phyloP scores from a whole-genome alignment of 2,329 filamentous ascomycete species.

The Aspergillus tubingensis region DNA sequence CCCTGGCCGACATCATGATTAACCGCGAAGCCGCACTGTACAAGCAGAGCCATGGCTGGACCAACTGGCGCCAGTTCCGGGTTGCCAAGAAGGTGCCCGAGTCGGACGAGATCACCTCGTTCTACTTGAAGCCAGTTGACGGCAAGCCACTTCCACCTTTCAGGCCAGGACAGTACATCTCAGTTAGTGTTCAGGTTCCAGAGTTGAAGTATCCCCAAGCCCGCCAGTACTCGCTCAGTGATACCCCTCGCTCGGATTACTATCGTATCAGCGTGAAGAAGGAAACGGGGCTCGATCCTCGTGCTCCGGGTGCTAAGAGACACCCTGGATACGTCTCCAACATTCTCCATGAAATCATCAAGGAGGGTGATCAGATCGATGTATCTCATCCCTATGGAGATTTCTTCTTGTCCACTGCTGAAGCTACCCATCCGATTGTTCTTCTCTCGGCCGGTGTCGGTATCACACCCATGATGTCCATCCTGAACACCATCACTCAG shows the following conservation, averaged over 20 bases:
- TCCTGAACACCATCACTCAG: constrained; percentile 56
- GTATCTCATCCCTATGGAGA: constrained; percentile 68
- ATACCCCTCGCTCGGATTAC: constrained; percentile 61
- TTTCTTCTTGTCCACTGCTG: constrained; percentile 52
- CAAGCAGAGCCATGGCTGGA: constrained; percentile 61
- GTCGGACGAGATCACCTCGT: constrained; percentile 68
- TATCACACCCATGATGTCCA: constrained; percentile 62
- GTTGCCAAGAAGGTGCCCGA: constrained; percentile 67
- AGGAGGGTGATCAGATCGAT: constrained; percentile 63
- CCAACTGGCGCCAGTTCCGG: constrained; percentile 66
- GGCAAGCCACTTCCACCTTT: constrained; percentile 62
- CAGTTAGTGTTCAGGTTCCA: constrained; percentile 61
- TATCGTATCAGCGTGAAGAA: constrained; percentile 73
- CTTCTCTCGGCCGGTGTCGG: constrained; percentile 65
- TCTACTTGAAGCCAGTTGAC: constrained; percentile 68
- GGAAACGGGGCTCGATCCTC: constrained; percentile 56
- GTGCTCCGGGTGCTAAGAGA: constrained; percentile 48
- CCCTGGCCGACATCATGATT: constrained; percentile 73
- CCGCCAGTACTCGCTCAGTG: constrained; percentile 74
- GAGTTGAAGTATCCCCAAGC: constrained; percentile 64
- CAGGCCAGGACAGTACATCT: constrained; percentile 72
- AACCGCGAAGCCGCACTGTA: constrained; percentile 67
- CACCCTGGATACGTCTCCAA: constrained; percentile 70
- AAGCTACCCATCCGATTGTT: constrained; percentile 56
- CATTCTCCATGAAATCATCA: constrained; percentile 63